Percentiles rank a stretch among this genome's conserved stretches.
Evolutionary conservation across 306 rosid species (phyloP).

Genomic region (Citrullus colocynthis): DNA sequence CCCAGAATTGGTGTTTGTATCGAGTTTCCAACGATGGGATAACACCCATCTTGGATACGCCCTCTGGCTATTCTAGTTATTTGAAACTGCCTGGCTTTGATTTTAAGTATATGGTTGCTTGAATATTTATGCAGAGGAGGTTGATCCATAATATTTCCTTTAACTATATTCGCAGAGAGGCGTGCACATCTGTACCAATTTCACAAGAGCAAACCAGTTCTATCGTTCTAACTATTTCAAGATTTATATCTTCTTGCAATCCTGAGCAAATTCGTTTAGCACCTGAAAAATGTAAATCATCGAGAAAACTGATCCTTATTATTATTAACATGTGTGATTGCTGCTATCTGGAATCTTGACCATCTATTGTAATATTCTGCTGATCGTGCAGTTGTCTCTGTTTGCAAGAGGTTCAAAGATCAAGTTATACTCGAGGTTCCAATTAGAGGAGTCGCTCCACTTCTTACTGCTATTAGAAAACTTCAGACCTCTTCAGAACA

Average conservation of each 20-base stretch:
- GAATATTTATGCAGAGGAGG: background rate
- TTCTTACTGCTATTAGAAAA: constrained; percentile 59
- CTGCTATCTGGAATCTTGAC: background rate
- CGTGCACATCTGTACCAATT: constrained; percentile 27
- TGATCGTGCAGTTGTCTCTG: constrained; percentile 48
- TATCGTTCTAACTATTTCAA: constrained; percentile 28
- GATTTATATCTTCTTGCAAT: constrained; percentile 44
- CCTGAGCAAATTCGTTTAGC: constrained; percentile 68
- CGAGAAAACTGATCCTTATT: background rate
- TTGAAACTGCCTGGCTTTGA: background rate
- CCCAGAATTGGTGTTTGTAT: background rate
- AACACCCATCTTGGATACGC: background rate
- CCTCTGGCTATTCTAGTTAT: background rate
- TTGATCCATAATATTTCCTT: background rate
- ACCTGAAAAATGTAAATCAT: constrained; percentile 57
- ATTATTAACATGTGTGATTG: background rate
- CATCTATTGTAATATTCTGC: background rate
- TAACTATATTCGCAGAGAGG: constrained; percentile 49
- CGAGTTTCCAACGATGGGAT: background rate
- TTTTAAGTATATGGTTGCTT: background rate
- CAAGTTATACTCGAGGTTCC: constrained; percentile 68
- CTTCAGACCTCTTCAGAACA: constrained; percentile 58
- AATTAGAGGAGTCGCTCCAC: constrained; percentile 69
- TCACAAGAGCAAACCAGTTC: constrained; percentile 46
- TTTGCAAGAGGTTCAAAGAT: constrained; percentile 73